phyloP scores from a whole-genome alignment of 1,284 basidiomycete species.

The Ceratobasidium sp. region DNA sequence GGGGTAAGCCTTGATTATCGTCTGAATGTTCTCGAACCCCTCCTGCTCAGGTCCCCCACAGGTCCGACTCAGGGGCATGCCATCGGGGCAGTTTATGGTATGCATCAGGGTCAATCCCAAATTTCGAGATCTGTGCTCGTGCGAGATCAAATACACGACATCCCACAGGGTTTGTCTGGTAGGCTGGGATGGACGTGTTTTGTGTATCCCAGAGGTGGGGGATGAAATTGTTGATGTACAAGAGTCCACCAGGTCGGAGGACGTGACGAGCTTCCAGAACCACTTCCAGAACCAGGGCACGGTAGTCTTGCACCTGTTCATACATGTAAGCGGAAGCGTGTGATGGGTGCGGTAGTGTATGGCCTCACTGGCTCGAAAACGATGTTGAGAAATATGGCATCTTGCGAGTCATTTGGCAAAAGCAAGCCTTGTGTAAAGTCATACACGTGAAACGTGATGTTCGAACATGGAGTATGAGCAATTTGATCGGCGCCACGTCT shows the following conservation, averaged over 20 bases:
- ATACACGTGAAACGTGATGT: conserved; percentile 25
- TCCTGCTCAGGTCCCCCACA: background rate
- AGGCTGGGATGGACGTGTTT: background rate
- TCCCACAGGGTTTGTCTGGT: conserved; percentile 1
- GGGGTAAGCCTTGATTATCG: background rate
- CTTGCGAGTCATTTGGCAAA: background rate
- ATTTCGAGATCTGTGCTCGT: background rate
- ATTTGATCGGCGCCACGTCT: conserved; percentile 10
- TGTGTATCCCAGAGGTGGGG: conserved; percentile 3
- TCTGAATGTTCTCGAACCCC: conserved; percentile 1
- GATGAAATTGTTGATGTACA: background rate
- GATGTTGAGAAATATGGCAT: conserved; percentile 5
- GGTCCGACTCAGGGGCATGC: background rate
- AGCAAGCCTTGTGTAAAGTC: conserved; percentile 1
- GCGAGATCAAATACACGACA: background rate
- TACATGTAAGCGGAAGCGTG: background rate
- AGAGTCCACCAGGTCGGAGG: background rate
- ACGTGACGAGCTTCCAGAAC: conserved; percentile 4
- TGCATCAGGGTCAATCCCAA: conserved; percentile 5
- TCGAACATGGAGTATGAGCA: conserved; percentile 1
- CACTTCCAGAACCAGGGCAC: background rate
- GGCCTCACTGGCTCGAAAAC: background rate
- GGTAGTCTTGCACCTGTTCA: conserved; percentile 12
- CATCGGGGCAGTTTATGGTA: background rate
- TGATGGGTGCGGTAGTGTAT: background rate